Base-by-base conservation (phyloP, 345 rosid species). In the Lenwebbia sp. region DNA sequence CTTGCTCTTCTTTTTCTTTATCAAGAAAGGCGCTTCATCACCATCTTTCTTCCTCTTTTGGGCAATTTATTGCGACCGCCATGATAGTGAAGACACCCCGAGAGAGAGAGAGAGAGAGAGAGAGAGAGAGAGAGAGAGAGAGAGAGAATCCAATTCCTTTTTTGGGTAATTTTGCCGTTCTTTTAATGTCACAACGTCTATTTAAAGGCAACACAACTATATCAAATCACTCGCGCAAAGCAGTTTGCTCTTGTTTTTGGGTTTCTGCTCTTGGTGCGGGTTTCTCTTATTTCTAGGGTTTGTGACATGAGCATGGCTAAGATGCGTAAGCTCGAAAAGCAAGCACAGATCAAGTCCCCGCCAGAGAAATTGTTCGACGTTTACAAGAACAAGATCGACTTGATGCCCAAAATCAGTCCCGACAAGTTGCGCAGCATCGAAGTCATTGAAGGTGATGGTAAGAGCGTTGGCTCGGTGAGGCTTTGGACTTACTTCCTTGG, bases 391-490 rank as follows among this genome's bases (percentile, higher is more conserved):
- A 65, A 85, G 58, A 28, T 62, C 11, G 83, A 86, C 65, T 86
- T 85, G 30, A 30, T 89, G 82, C 89, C 92, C 30, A 85, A 86
- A 47, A 85, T 86, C 55, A 15, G 87, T 30, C 75, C 90, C 17
- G 60, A 75, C 30, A 82, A 85, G 26, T 62, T 90, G 11, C 88
- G 86, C 6, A 84, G 60, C 65, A 53, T 86, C 65, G 84, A 87
- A 13, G 82, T 90, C 28, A 89, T 88, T 57, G 82, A 89, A 84
- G 90, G 89, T 7, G 90, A 89, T 25, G 88, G 88, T 58, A 82
- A 85, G 49, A 83, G 85, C 47, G 49, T 62, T 5, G 91, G 90
- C 57, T 88, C 91, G 11, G 58, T 90, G 28, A 88, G 88, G 76
- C 47, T 51, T 10, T 90, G 91, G 92, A 87, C 85, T 40, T 90